Percentiles rank a stretch among this genome's conserved stretches.
phyloP scores from a whole-genome alignment of 495 filamentous ascomycete species.

The Bacidia rubella region DNA sequence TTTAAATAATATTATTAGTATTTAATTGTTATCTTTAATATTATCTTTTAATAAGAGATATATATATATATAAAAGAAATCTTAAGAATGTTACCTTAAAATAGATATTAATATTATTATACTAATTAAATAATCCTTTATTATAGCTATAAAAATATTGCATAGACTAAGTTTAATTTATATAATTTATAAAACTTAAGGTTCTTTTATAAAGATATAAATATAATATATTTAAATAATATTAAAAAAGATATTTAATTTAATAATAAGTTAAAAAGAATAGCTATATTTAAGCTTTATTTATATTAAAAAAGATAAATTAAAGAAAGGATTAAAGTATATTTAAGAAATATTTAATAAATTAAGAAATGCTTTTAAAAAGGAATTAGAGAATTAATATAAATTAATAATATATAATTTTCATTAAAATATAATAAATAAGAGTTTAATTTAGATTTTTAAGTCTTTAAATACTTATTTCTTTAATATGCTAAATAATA shows the following conservation, averaged over 20 bases:
- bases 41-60: neutral
- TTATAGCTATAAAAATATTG: neutral
- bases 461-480: slow-evolving; percentile 2
- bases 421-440: slow-evolving; percentile 7
- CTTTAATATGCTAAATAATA: neutral
- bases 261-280: neutral
- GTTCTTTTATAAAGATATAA: slow-evolving; percentile 1
- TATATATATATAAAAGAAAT: neutral
- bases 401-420: neutral
- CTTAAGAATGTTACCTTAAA: neutral
- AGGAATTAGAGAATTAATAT: slow-evolving; percentile 18
- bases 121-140: neutral
- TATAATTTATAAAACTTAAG: neutral
- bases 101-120: neutral
- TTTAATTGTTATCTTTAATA: too few relatives aligned
- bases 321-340: slow-evolving; percentile 12
- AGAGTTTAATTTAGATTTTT: slow-evolving; percentile 1
- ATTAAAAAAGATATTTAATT: neutral
- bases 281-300: neutral
- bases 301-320: slow-evolving; percentile 6
- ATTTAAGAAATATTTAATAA: too few relatives aligned
- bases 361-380: too few relatives aligned
- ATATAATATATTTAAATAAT: slow-evolving; percentile 11
- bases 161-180: neutral
- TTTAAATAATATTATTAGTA: too few relatives aligned